Evolutionary conservation across 2,329 filamentous ascomycete genomes (phyloP), one percentile per base, ranked within the genome.

Genomic region (Pyricularia sp.): DNA sequence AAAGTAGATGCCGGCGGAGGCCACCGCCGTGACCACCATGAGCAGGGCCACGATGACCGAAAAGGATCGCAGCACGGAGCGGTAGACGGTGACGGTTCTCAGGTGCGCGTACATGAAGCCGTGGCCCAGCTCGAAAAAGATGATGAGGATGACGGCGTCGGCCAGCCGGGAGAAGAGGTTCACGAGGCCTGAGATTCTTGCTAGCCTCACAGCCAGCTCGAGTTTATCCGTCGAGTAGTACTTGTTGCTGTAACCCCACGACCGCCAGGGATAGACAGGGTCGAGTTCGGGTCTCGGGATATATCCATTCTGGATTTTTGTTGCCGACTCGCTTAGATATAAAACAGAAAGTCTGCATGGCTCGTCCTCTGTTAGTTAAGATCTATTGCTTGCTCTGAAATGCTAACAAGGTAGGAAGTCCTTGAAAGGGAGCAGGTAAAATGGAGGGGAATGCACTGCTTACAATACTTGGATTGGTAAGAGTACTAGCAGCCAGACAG

Each of bases 61-160:
- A 11, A 64, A 67, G 20, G 70, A 71, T 64, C 72, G 71, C 7
- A 72, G 17, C 10, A 20, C 25, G n/a, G 68, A 72, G n/a, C 70
- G 71, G 4, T 59, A 25, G 1, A 65, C 14, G 10, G 69, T 68
- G 3, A 59, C 66, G 10, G 64, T 61, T 36, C 67, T 58, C 50
- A 66, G 64, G 10, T 70, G 64, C 31, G 70, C 71, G 63, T 71
- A 70, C 36, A 74, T 59, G 68, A 75, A 74, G 55, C 75, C 76
- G 26, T 70, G 69, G 28, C 68, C 70, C 2, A 76, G 42, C 70
- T 74, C 73, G 66, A 73, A 68, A 1, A 75, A 69, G 11, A 71
- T 71, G 64, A 76, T 68, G 23, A 75, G 67, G 11, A 73, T 66
- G 4, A 73, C 17, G 31, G 72, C 66, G 33, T 70, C 33, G 28